Base-by-base conservation (phyloP, 2,329 filamentous ascomycete species). In the Cladosporium sphaerospermum region DNA sequence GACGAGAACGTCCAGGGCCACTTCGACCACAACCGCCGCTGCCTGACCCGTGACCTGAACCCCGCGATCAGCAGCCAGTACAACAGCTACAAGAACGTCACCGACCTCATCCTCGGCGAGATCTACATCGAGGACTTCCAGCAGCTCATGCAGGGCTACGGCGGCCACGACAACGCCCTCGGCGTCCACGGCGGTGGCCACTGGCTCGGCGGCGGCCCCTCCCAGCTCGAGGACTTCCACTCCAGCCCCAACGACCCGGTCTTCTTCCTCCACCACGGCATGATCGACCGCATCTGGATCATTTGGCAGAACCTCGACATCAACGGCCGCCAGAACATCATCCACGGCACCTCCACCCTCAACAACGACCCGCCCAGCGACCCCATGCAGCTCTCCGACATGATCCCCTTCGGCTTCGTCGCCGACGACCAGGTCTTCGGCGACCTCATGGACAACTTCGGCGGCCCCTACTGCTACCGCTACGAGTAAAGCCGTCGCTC, bases 261-360 rank as follows among this genome's bases (percentile, higher is more conserved):
- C 28, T 77, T 77, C 64, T 77, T 69, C 61, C 65, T 71, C 39
- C 75, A 77, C 56, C 75, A 77, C 53, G 64, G 65, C 4, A 71
- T 71, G 67, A 69, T 77, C 31, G 75, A 78, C 54, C 65, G 73
- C 1, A 58, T 70, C 4, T 78, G 68, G 61, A 72, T 68, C 67
- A 72, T 72, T 10, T 78, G 75, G 75, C 74, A 78, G 61, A 71
- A 71, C 52, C 55, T 67, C 41, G 67, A 76, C 40, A 59, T 68
- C 10, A 55, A 57, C 45, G 65, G 63, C 9, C 62, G 74, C 9
- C 64, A 62, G 28, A 57, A 64, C 53, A 64, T 62, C 9, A 63
- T 77, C 48, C 68, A 63, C 3, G 74, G 71, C 1, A 75, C 73
- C 4, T 66, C 71, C 11, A 77, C 74, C 1, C 64, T 76, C 34